These are phyloP conservation scores for Leptographium wingfieldii DNA, from an alignment of 2,329 filamentous ascomycete species.

Conservation along the genomic window DNA sequence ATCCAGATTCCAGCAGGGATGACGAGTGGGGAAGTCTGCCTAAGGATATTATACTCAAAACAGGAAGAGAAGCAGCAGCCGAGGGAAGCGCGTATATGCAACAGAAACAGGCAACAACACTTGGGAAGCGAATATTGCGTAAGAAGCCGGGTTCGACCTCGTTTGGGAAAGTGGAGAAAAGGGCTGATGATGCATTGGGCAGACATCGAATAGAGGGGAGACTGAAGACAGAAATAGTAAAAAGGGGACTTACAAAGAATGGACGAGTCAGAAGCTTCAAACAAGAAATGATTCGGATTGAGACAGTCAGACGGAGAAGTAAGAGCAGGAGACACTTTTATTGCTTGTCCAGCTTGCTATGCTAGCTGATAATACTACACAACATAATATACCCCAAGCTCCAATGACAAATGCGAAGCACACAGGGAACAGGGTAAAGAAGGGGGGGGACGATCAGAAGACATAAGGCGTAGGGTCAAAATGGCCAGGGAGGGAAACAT, in stretches of 20 bases:
- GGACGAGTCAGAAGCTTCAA: not conserved
- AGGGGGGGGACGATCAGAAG: not conserved
- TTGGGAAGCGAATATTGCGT: not conserved
- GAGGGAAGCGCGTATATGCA: too few relatives aligned
- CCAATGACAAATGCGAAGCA: not conserved
- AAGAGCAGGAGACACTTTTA: not conserved
- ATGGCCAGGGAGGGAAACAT: not conserved
- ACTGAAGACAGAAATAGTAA: not conserved
- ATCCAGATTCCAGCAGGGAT: not conserved
- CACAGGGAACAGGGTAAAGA: not conserved
- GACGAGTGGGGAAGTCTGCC: slow-evolving; percentile 3
- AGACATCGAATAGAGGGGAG: not conserved
- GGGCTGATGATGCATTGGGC: not conserved
- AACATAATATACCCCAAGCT: not conserved
- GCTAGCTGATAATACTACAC: not conserved
- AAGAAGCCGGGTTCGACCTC: not conserved
- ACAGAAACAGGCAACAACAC: not conserved
- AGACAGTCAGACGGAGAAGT: not conserved
- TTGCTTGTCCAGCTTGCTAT: not conserved
- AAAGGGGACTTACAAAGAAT: not conserved
- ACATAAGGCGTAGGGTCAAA: not conserved
- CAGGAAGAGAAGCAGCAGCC: not conserved
- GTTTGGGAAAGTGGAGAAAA: not conserved
- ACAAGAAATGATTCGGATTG: too few relatives aligned
- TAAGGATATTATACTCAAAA: slow-evolving; percentile 7